Evolutionary conservation across 345 rosid species (phyloP), one percentile per base, ranked within the genome.

Genomic region (Dipteronia dyeriana): DNA sequence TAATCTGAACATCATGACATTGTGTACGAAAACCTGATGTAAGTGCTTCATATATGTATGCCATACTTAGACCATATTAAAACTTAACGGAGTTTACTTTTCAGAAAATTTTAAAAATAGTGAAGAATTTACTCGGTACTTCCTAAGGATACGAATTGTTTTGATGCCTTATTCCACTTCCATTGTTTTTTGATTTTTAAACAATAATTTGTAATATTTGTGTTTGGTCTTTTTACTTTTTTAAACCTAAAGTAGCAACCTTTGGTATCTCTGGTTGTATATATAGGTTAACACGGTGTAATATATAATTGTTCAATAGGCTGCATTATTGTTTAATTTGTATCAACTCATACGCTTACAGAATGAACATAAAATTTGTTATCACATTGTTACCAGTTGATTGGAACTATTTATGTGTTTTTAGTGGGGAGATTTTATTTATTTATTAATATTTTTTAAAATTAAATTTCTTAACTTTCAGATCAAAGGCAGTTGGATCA

Each of bases 401-500:
- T 23, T 51, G 66, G 71, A 69, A 67, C 25, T 23, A 29, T n/a
- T 56, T 13, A 5, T 17, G 23, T 71, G 34, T 2, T 75, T 41
- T 66, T 66, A 38, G 41, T 20, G 23, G 43, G 56, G 22, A 4
- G 4, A 29, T 20, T 64, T 31, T 22, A 31, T 17, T 57, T 61
- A 7, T 59, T 1, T 60, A 49, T 41, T 7, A 41, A 1, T 41
- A 41, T 8, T 41, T 8, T 62, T 75, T 20, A 7, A n/a, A 45
- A 67, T 75, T 60, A 31, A 38, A 65, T 60, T 65, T 29, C 41
- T 69, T 47, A 13, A 70, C 29, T 79, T 82, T 69, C 88, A 94
- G 98, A 90, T 95, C 63, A 93, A 88, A 79, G 94, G 97, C 3
- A 79, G 89, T 77, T 95, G 98, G 98, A 95, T 95, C 80, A 95